These are phyloP conservation scores for Pyricularia grisea DNA, from an alignment of 2,329 filamentous ascomycete species.

Conservation along the genomic window DNA sequence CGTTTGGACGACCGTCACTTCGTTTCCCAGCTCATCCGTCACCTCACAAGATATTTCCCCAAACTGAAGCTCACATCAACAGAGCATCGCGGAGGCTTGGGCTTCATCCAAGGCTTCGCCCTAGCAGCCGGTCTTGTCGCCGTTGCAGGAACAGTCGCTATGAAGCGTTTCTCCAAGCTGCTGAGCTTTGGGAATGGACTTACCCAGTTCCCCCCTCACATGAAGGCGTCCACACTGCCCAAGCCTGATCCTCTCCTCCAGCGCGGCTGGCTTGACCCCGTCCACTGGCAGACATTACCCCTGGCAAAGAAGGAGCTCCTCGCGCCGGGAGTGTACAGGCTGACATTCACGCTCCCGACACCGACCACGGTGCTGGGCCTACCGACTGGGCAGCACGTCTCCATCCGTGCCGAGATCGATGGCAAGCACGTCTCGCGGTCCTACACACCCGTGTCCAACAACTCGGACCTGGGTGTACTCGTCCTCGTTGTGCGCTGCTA, in stretches of 20 bases:
- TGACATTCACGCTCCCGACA: slow-evolving; percentile 38
- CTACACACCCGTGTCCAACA: slow-evolving; percentile 45
- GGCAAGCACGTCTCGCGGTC: slow-evolving; percentile 37
- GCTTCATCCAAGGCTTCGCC: slow-evolving; percentile 27
- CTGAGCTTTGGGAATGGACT: slow-evolving; percentile 22
- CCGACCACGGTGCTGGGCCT: slow-evolving; percentile 36
- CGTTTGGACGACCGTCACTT: not conserved
- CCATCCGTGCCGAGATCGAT: slow-evolving; percentile 37
- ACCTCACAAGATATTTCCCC: slow-evolving; percentile 10
- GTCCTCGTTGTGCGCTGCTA: slow-evolving; percentile 44
- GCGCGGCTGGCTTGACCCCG: slow-evolving; percentile 39
- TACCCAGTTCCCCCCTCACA: slow-evolving; percentile 25
- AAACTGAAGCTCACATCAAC: slow-evolving; percentile 10
- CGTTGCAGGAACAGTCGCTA: slow-evolving; percentile 19
- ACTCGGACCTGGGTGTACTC: slow-evolving; percentile 35
- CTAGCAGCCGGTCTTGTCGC: slow-evolving; percentile 23
- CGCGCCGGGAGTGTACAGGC: slow-evolving; percentile 33
- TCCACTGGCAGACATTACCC: slow-evolving; percentile 35
- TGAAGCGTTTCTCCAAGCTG: slow-evolving; percentile 20
- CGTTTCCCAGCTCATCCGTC: not conserved
- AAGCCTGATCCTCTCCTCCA: slow-evolving; percentile 27
- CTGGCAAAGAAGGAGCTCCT: slow-evolving; percentile 28
- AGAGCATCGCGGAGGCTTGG: slow-evolving; percentile 8
- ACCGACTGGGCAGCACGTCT: slow-evolving; percentile 47
- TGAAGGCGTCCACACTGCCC: slow-evolving; percentile 26